phyloP scores from a whole-genome alignment of 148 eudicot genomes.

The Nepenthes mirabilis region DNA sequence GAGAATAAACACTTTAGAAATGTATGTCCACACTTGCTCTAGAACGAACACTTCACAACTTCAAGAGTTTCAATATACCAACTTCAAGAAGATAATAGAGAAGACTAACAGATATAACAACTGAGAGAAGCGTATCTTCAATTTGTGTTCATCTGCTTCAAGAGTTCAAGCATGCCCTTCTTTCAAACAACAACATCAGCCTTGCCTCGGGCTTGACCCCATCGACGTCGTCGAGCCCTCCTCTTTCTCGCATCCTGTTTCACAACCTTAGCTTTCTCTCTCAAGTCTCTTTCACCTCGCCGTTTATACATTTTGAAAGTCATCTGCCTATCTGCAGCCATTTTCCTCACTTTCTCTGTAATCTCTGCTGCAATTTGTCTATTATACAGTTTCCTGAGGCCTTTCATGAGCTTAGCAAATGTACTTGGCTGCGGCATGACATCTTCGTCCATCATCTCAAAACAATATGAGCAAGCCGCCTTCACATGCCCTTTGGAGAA shows the following conservation, averaged over 20 bases:
- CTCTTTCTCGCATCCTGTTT: conserved; percentile 73
- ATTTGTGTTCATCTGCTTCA: no score
- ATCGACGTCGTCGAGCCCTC: conserved; percentile 39
- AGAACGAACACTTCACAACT: no score
- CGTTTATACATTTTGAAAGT: conserved; percentile 93
- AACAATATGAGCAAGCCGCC: conserved; percentile 86
- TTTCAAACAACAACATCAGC: conserved; percentile 18
- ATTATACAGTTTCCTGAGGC: conserved; percentile 63
- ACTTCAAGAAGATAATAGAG: no score
- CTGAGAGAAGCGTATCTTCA: no score
- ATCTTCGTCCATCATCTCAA: conserved; percentile 87
- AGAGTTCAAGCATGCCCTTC: neutral
- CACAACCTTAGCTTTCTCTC: conserved; percentile 61
- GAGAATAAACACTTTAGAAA: no score
- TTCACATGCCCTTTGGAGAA: conserved; percentile 79
- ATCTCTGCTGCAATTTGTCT: conserved; percentile 90
- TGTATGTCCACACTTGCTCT: no score
- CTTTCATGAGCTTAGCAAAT: conserved; percentile 85
- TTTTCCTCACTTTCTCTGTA: conserved; percentile 81
- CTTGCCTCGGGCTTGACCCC: conserved; percentile 43
- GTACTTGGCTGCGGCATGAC: conserved; percentile 88
- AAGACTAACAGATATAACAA: no score
- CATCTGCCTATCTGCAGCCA: conserved; percentile 82
- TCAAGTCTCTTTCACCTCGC: conserved; percentile 88
- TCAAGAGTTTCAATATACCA: no score